Evolutionary conservation across 805 yeast species (phyloP).

Genomic region (Metschnikowia gelsemii): DNA sequence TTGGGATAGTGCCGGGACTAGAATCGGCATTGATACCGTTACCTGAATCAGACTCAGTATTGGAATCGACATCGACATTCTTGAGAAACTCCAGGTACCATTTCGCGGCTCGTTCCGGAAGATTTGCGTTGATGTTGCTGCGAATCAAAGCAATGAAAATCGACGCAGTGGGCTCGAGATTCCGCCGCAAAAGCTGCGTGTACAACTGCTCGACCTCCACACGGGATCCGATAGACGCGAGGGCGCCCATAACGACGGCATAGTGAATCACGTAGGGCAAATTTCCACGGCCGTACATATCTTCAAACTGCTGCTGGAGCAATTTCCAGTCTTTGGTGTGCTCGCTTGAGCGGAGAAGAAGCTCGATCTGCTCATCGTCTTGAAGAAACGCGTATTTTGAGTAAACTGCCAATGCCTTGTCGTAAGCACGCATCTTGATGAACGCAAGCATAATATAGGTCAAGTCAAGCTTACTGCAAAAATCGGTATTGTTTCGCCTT

Average conservation of each 20-base stretch:
- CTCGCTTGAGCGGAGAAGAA: conserved; percentile 48
- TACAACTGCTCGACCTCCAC: conserved; percentile 51
- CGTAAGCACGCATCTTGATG: conserved; percentile 22
- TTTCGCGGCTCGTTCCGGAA: conserved; percentile 33
- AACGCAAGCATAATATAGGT: conserved; percentile 33
- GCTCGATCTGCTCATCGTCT: conserved; percentile 47
- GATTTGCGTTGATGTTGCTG: conserved; percentile 37
- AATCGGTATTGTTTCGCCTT: conserved; percentile 6
- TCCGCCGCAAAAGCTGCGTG: conserved; percentile 44
- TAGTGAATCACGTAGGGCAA: conserved; percentile 57
- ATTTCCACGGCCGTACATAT: conserved; percentile 51
- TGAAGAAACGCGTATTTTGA: conserved; percentile 41
- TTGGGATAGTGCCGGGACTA: too few species aligned
- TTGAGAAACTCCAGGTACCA: conserved; percentile 30
- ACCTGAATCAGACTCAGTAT: conserved; percentile 15
- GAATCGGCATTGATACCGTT: too few species aligned
- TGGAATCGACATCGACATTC: conserved; percentile 21
- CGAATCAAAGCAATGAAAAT: conserved; percentile 48
- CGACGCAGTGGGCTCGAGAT: conserved; percentile 45
- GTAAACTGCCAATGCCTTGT: conserved; percentile 30
- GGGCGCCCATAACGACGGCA: conserved; percentile 57
- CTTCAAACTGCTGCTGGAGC: conserved; percentile 57
- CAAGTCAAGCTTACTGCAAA: conserved; percentile 25
- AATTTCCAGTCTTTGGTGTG: conserved; percentile 50
- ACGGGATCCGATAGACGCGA: conserved; percentile 51